Base-by-base conservation (phyloP, 1,284 basidiomycete species). In the Anthracocystis setariae region DNA sequence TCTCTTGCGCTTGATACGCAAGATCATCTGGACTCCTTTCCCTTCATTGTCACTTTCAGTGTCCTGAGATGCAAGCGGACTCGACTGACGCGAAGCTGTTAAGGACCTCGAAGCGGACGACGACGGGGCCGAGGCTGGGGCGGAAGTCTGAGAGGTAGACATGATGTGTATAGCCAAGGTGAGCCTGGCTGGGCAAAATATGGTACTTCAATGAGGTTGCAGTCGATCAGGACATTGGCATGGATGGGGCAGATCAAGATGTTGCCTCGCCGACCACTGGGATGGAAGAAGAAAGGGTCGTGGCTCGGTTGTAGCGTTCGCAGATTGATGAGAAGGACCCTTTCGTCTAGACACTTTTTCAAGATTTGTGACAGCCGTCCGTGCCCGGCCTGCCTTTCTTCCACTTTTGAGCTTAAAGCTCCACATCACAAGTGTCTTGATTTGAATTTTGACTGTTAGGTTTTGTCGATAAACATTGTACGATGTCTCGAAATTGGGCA, bases 1-100 rank as follows among this genome's bases (percentile, higher is more conserved):
- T 21, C 79, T 56, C 38, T 81, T 81, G 12, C 79, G 59, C 47
- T 81, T 81, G 47, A 81, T 79, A 25, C 79, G 54, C n/a, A 81
- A 57, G 25, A 81, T 74, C 49, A 74, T 66, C 42, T 70, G 72
- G 4, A 58, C 42, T 2, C 55, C 54, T 0, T 59, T 50, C 0
- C 37, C 46, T 10, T 65, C 62, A 43, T 50, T 43, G 32, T 65
- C 55, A 44, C 49, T 53, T 25, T 63, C 66, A 9, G 27, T 21
- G 5, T 50, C 52, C 10, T 59, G 55, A 18, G 66, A 59, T 40
- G 57, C 56, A 15, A 42, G 38, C 12, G 60, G 52, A 29, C 67
- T 70, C 0, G 56, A 56, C 10, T 60, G 50, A 23, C 67, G 47
- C 12, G 56, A 56, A 17, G 49, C 37, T 33, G 51, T 51, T 15